These are phyloP conservation scores for Phytopythium aichiense DNA, from an alignment of 352 stramenopile species.

Conservation along the genomic window DNA sequence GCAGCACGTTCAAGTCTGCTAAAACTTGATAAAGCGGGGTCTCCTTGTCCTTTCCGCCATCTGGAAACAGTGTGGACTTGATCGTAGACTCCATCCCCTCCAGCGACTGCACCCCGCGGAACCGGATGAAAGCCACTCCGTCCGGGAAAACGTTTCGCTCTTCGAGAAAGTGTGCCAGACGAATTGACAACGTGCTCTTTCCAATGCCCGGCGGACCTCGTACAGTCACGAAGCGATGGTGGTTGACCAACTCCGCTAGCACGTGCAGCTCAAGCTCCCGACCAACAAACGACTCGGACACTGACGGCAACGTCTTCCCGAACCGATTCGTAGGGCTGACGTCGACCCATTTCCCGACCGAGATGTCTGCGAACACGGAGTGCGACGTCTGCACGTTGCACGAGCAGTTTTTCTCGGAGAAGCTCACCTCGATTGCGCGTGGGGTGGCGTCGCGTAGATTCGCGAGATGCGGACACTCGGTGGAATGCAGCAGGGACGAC, in stretches of 20 bases:
- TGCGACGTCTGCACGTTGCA: conserved; percentile 49
- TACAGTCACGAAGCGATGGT: conserved; percentile 63
- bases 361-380: conserved; percentile 71
- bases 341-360: conserved; percentile 69
- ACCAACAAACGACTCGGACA: conserved; percentile 70
- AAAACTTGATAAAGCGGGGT: conserved; percentile 54
- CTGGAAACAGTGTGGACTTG: conserved; percentile 58
- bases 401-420: conserved; percentile 36
- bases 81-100: conserved; percentile 75
- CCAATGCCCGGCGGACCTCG: conserved; percentile 72
- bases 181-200: conserved; percentile 73
- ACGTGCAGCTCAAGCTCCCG: conserved; percentile 73
- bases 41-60: conserved; percentile 61
- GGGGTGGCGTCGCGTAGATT: conserved; percentile 15
- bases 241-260: conserved; percentile 51
- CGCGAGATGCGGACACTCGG: conserved; percentile 37
- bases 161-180: conserved; percentile 65
- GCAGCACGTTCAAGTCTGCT: conserved; percentile 48
- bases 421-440: conserved; percentile 50
- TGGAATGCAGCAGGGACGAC: conserved; percentile 56
- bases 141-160: conserved; percentile 71
- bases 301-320: conserved; percentile 53
- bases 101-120: conserved; percentile 61
- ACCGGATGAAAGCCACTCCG: conserved; percentile 67
- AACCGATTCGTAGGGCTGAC: conserved; percentile 70